Percentiles rank a stretch among this genome's conserved stretches.
Conservation (phyloP, 2,329 filamentous ascomycete genomes). For the Nigrospora oryzae region DNA sequence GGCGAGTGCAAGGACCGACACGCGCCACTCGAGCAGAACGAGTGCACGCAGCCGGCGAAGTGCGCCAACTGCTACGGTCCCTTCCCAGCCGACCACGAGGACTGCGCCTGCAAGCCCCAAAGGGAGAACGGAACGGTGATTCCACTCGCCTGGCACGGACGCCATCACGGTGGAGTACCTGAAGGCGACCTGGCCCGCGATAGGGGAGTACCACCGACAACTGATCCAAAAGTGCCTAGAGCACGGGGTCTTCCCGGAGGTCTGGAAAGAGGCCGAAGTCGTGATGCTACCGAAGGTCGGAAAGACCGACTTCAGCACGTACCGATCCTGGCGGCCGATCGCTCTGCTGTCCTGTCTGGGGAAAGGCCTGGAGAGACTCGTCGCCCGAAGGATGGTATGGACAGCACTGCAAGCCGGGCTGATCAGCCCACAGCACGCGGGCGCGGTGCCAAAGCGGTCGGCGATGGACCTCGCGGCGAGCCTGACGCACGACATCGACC, state of each 20-base stretch:
- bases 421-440: conserved; percentile 1
- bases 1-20: neutral
- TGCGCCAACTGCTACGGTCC: neutral
- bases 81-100: neutral
- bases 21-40: neutral
- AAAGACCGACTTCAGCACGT: conserved; percentile 1
- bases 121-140: neutral
- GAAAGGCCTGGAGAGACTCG: conserved; percentile 6
- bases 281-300: conserved; percentile 5
- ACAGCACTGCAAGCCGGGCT: neutral
- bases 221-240: conserved; percentile 3
- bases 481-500: conserved; percentile 2
- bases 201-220: neutral
- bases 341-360: conserved; percentile 6
- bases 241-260: neutral
- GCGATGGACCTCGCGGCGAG: conserved; percentile 1
- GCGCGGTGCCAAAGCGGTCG: conserved; percentile 2
- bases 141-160: neutral
- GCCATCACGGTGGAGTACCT: neutral
- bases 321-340: conserved; percentile 5
- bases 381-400: conserved; percentile 1
- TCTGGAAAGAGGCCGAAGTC: conserved; percentile 4
- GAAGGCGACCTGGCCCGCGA: neutral
- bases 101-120: neutral
- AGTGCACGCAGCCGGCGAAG: neutral